These are phyloP conservation scores for Hyphodiscus hymeniophilus DNA, from an alignment of 495 filamentous ascomycete genomes.

Conservation along the genomic window DNA sequence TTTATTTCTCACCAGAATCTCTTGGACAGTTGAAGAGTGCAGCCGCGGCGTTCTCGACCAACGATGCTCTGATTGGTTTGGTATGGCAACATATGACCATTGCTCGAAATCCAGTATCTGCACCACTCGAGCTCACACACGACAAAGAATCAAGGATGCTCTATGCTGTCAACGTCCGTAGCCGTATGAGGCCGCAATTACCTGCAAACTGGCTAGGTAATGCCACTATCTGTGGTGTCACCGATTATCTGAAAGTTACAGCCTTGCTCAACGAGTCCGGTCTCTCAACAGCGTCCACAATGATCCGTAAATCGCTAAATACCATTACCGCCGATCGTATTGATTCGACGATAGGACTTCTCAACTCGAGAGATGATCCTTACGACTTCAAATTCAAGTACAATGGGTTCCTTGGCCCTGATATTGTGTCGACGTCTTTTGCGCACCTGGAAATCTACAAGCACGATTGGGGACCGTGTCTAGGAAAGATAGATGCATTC, in stretches of 20 bases:
- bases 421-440: slow-evolving; percentile 2
- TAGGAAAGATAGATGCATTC: slow-evolving; percentile 7
- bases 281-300: neutral
- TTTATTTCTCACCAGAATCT: slow-evolving; percentile 4
- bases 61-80: slow-evolving; percentile 9
- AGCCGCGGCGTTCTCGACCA: slow-evolving; percentile 7
- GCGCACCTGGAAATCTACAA: slow-evolving; percentile 6
- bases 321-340: neutral
- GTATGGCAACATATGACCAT: slow-evolving; percentile 12
- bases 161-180: slow-evolving; percentile 8
- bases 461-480: neutral
- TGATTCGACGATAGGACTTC: slow-evolving; percentile 8
- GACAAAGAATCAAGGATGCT: slow-evolving; percentile 1
- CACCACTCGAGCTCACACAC: neutral
- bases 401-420: slow-evolving; percentile 7
- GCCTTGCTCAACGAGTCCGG: neutral
- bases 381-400: slow-evolving; percentile 5
- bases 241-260: neutral
- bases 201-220: slow-evolving; percentile 10
- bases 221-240: neutral
- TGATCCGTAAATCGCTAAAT: slow-evolving; percentile 3
- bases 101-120: slow-evolving; percentile 4
- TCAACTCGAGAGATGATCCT: slow-evolving; percentile 1
- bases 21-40: slow-evolving; percentile 2
- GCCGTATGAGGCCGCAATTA: slow-evolving; percentile 8